Conservation (phyloP, 163 green algal species). For the Chlorella variabilis region DNA sequence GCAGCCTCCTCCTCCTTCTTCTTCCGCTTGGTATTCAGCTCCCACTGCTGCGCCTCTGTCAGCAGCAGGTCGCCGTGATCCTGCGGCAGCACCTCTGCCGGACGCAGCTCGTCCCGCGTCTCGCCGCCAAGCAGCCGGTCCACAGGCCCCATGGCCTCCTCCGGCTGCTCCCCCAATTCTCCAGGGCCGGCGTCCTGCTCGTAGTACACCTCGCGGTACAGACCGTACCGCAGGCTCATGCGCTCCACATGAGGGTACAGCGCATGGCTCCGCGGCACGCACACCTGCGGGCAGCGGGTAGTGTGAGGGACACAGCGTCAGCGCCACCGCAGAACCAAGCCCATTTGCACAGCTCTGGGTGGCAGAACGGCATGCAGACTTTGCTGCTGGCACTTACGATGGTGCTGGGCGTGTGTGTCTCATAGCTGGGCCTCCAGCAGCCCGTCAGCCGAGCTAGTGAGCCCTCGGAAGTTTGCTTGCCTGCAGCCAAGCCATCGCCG, state of each 20-base stretch:
- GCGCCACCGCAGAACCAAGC: no score
- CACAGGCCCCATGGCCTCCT: neutral
- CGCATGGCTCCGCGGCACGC: neutral
- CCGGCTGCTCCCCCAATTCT: neutral
- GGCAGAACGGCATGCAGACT: neutral
- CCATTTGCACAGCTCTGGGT: no score
- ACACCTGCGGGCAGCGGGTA: neutral
- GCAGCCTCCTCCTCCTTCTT: neutral
- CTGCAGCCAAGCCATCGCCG: neutral
- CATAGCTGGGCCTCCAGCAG: neutral
- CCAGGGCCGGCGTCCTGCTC: neutral
- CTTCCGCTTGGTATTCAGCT: no score
- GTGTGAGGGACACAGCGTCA: no score
- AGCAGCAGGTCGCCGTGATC: neutral
- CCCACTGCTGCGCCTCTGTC: neutral
- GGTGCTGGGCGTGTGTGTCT: neutral
- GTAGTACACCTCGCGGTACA: neutral
- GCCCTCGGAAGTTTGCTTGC: neutral
- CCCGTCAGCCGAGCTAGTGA: neutral
- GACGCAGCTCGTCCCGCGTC: neutral
- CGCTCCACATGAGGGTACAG: constrained; percentile 3
- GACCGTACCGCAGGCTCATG: neutral
- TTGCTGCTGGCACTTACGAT: neutral
- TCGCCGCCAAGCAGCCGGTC: no score
- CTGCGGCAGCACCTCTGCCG: neutral